phyloP scores from a whole-genome alignment of 106 monocot species.

The Dioscorea zingiberensis region DNA sequence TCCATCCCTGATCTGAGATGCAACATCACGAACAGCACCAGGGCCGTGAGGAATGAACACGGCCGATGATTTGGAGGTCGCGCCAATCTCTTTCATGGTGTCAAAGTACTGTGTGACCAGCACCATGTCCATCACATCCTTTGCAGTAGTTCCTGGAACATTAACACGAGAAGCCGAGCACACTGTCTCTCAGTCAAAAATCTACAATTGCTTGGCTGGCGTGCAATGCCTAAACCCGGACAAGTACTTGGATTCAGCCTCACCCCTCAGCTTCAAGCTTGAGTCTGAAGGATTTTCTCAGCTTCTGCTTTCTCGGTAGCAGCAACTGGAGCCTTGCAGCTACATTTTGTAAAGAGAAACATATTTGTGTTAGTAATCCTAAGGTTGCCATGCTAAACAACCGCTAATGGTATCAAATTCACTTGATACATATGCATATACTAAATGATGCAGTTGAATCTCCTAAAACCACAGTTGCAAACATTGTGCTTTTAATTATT shows the following conservation, averaged over 20 bases:
- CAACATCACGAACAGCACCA: constrained; percentile 45
- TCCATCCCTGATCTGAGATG: constrained; percentile 50
- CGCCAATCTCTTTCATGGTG: constrained; percentile 64
- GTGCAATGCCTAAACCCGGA: constrained; percentile 48
- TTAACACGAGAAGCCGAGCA: constrained; percentile 55
- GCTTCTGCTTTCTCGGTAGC: constrained; percentile 68
- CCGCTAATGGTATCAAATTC: too few relatives aligned
- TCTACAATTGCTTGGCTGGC: constrained; percentile 60
- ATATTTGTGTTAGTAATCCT: too few relatives aligned
- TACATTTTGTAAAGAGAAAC: constrained; percentile 2
- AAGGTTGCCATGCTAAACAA: too few relatives aligned
- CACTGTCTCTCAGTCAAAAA: constrained; percentile 51
- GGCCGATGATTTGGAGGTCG: constrained; percentile 38
- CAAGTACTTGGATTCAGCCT: constrained; percentile 58
- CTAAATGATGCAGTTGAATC: too few relatives aligned
- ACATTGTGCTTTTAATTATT: too few relatives aligned
- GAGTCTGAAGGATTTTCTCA: constrained; percentile 59
- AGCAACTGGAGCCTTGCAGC: constrained; percentile 55
- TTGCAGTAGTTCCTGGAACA: constrained; percentile 55
- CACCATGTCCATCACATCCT: constrained; percentile 74
- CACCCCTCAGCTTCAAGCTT: constrained; percentile 56
- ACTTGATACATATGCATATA: too few relatives aligned
- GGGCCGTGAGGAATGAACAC: constrained; percentile 58
- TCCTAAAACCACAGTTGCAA: too few relatives aligned
- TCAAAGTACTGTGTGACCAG: constrained; percentile 61